Percentiles rank a stretch among this genome's conserved stretches.
Conservation (phyloP, 768 basidiomycete genomes). For the Boletus pseudo-olivaceus region DNA sequence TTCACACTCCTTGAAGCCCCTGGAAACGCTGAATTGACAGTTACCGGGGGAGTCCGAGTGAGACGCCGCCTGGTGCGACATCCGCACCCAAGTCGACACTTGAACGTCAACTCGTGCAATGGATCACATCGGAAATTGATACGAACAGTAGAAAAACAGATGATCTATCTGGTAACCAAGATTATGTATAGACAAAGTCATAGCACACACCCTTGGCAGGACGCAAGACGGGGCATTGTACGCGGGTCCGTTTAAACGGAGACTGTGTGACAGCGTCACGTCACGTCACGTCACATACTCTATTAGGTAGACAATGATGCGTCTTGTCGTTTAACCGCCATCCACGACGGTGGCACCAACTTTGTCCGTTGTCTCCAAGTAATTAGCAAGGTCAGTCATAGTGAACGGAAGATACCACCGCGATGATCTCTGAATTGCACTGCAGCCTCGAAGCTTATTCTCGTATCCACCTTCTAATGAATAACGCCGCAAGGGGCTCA, state of each 20-base stretch:
- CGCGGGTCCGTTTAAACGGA: neutral
- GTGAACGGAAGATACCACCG: neutral
- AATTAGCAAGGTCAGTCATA: conserved; percentile 7
- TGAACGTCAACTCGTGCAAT: neutral
- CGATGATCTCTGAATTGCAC: neutral
- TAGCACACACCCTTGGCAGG: no score
- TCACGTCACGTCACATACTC: conserved; percentile 15
- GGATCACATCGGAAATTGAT: neutral
- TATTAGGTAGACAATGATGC: conserved; percentile 6
- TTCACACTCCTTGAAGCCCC: neutral
- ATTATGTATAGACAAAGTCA: neutral
- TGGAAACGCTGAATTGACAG: neutral
- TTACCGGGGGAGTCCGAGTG: neutral
- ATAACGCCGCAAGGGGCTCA: conserved; percentile 19
- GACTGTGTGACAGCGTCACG: neutral
- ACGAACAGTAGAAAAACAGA: neutral
- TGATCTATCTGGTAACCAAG: neutral
- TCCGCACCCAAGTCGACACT: neutral
- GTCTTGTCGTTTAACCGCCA: conserved; percentile 5
- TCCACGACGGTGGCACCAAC: conserved; percentile 7
- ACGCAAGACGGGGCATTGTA: no score
- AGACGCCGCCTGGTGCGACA: neutral
- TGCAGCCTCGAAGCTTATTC: neutral
- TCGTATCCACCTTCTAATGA: conserved; percentile 15
- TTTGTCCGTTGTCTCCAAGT: neutral